A percentile compares a stretch with the other conserved stretches of the same genome.
Conservation (phyloP, 306 rosid genomes). For the Vigna radiata region DNA sequence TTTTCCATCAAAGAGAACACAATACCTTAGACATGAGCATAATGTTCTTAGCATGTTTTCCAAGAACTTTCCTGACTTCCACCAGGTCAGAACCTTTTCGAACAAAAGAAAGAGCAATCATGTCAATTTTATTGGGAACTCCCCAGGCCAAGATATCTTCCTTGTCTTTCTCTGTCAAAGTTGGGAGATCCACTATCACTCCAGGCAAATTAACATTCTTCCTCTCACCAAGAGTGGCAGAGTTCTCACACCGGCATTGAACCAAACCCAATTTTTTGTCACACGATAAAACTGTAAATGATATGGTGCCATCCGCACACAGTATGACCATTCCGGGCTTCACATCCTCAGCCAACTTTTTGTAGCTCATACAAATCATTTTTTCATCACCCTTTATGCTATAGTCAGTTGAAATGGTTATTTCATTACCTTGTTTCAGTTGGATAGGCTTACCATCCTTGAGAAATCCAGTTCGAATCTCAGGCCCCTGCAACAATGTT, state of each 20-base stretch:
- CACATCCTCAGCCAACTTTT: conserved; percentile 88
- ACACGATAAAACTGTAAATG: conserved; percentile 77
- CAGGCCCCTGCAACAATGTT: conserved; percentile 75
- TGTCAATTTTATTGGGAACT: conserved; percentile 86
- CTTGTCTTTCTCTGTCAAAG: conserved; percentile 90
- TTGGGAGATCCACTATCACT: conserved; percentile 91
- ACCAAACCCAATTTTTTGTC: conserved; percentile 72
- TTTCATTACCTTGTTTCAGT: conserved; percentile 75
- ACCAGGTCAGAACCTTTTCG: conserved; percentile 94
- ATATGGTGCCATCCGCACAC: conserved; percentile 94
- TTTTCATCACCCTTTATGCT: conserved; percentile 84
- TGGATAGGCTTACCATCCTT: conserved; percentile 86
- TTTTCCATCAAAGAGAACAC: conserved; percentile 11
- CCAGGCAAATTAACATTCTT: conserved; percentile 98
- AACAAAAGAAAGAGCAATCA: conserved; percentile 96
- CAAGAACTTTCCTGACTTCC: conserved; percentile 84
- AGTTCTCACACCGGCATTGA: conserved; percentile 87
- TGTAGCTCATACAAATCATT: conserved; percentile 92
- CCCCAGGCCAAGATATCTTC: conserved; percentile 93
- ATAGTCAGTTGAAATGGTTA: conserved; percentile 89
- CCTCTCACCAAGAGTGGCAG: conserved; percentile 92
- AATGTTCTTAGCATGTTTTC: conserved; percentile 82
- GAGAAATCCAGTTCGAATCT: conserved; percentile 97
- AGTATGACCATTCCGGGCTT: conserved; percentile 89
- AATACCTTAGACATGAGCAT: conserved; percentile 97